These are phyloP conservation scores for Phialocephala sp. DNA, from an alignment of 2,329 filamentous ascomycete genomes.

Conservation along the genomic window DNA sequence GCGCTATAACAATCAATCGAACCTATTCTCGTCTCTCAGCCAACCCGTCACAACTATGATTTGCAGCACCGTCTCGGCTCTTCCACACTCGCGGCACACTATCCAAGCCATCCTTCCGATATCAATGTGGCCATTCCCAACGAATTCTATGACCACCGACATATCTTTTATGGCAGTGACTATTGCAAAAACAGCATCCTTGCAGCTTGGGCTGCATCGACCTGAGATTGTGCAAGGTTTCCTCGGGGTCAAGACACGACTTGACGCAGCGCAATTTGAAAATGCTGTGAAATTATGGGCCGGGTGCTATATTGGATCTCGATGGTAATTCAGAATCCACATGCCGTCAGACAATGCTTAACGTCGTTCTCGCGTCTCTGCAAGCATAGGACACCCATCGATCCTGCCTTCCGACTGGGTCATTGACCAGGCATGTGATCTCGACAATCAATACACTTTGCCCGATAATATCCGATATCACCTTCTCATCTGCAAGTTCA, in stretches of 20 bases:
- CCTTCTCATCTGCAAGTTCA: conserved; percentile 16
- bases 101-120: conserved; percentile 16
- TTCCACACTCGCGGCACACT: conserved; percentile 4
- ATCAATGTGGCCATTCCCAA: conserved; percentile 18
- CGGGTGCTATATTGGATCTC: conserved; percentile 15
- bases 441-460: conserved; percentile 9
- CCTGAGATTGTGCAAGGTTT: conserved; percentile 19
- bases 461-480: conserved; percentile 17
- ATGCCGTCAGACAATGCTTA: not conserved
- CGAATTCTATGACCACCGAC: conserved; percentile 11
- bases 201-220: conserved; percentile 17
- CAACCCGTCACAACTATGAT: not conserved
- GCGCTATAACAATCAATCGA: not conserved
- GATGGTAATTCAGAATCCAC: conserved; percentile 4
- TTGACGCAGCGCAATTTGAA: conserved; percentile 9
- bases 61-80: not conserved
- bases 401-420: conserved; percentile 15
- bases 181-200: conserved; percentile 15
- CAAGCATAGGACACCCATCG: conserved; percentile 12
- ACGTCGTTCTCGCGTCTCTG: not conserved
- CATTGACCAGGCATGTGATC: conserved; percentile 15
- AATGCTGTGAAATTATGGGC: conserved; percentile 16
- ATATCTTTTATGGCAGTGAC: conserved; percentile 11
- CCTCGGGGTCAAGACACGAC: conserved; percentile 12
- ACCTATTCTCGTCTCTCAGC: not conserved